Base-by-base conservation (phyloP, 2,329 filamentous ascomycete genomes). In the Hypomyces perniciosus region DNA sequence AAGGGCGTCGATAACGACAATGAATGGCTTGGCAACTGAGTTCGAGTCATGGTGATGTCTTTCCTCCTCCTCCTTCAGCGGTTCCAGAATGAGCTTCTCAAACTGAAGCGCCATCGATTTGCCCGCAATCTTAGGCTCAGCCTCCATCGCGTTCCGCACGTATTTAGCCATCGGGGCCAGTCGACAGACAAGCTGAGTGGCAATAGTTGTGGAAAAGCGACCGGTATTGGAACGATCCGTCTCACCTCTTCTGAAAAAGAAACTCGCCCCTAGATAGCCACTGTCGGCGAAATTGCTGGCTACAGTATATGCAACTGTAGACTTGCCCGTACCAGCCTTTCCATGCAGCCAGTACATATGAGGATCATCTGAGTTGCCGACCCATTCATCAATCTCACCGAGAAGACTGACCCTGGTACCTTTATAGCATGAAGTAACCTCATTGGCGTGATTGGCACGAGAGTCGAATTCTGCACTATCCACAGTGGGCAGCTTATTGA, bases 231-330 rank as follows among this genome's bases (percentile, higher is more conserved):
- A 63, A n/a, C 67, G 60, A 50, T 70, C 65, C 3, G 46, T 54
- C 41, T 68, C 66, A 1, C 64, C 70, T 47, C 58, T 65, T 35
- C 69, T 72, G 58, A 74, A 76, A 57, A 75, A 74, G 55, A 75
- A 76, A 5, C 64, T 68, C 0, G 65, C 67, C 1, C 56, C 64
- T 1, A 72, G 54, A 0, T 6, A 4, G 0, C 43, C 9, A 0
- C 12, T 3, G 2, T 10, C 4, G 27, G 26, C 29, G 1, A 53
- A 4, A 0, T 9, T 28, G 8, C 44, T 27, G 13, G 42, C 48
- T 2, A 58, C 28, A 2, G 51, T 57, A 8, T 55, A 53, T 4
- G 54, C 45, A 27, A 61, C 51, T 1, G 56, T 58, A 1, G 59
- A 60, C 39, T 61, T 61, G 1, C 58, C 59, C 2, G 52, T 57